phyloP scores from a whole-genome alignment of 2,329 filamentous ascomycete genomes.

The Neurospora sp. region DNA sequence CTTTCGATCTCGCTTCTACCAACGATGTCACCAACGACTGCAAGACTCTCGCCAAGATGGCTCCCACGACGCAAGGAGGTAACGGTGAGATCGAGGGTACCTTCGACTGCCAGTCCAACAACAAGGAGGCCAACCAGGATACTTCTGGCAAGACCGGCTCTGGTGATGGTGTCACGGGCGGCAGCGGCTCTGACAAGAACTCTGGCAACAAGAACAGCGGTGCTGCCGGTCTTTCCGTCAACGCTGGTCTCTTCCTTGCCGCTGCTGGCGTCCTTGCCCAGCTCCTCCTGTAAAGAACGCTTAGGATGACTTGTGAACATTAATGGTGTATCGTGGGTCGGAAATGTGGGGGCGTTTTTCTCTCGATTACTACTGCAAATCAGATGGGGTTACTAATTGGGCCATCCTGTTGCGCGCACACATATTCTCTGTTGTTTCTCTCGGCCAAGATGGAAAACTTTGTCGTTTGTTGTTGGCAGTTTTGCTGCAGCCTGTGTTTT shows the following conservation, averaged over 20 bases:
- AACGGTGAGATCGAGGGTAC: slow-evolving; percentile 37
- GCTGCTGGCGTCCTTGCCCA: slow-evolving; percentile 38
- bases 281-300: slow-evolving; percentile 27
- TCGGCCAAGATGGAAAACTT: slow-evolving; percentile 3
- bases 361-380: slow-evolving; percentile 1
- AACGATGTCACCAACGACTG: slow-evolving; percentile 48
- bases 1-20: slow-evolving; percentile 59
- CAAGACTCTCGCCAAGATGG: slow-evolving; percentile 39
- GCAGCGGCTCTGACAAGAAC: slow-evolving; percentile 16
- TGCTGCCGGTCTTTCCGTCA: slow-evolving; percentile 36
- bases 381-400: slow-evolving; percentile 2
- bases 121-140: slow-evolving; percentile 42
- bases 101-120: slow-evolving; percentile 40
- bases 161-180: slow-evolving; percentile 21
- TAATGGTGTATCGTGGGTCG: slow-evolving; percentile 3
- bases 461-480: slow-evolving; percentile 8
- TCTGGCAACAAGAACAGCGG: slow-evolving; percentile 25
- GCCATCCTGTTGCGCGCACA: slow-evolving; percentile 3
- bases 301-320: not conserved
- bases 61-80: slow-evolving; percentile 26
- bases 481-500: slow-evolving; percentile 8
- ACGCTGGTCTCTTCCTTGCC: slow-evolving; percentile 38
- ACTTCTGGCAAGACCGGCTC: slow-evolving; percentile 18
- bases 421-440: slow-evolving; percentile 11
- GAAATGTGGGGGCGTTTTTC: slow-evolving; percentile 1